These are phyloP conservation scores for Pyrenophora graminea DNA, from an alignment of 2,329 filamentous ascomycete species.

Conservation along the genomic window DNA sequence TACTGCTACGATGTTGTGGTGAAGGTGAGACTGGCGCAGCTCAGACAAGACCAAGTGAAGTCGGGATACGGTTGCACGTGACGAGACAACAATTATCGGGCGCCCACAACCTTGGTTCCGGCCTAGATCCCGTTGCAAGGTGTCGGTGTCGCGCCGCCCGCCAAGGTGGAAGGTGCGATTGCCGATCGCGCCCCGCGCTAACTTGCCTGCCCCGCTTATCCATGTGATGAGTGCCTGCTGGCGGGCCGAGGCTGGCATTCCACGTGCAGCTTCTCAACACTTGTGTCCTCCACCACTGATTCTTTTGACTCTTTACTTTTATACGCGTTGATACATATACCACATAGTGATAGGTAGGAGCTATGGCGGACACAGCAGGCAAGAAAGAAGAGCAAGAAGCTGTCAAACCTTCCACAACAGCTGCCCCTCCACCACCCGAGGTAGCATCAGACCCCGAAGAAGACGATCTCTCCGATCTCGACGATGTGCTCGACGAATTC, in stretches of 20 bases:
- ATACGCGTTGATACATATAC: neutral
- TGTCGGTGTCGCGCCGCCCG: neutral
- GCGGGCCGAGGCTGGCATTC: conserved; percentile 33
- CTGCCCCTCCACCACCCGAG: conserved; percentile 31
- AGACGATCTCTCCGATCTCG: conserved; percentile 88
- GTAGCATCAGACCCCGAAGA: conserved; percentile 84
- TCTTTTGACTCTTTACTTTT: neutral
- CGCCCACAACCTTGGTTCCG: conserved; percentile 9
- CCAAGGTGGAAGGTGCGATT: conserved; percentile 9
- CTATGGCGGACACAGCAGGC: conserved; percentile 28
- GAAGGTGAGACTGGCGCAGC: conserved; percentile 20
- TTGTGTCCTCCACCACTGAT: conserved; percentile 1
- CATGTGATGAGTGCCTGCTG: conserved; percentile 3
- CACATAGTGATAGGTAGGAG: neutral
- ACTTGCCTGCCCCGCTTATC: conserved; percentile 20
- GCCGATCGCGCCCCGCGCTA: conserved; percentile 28
- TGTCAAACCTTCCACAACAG: conserved; percentile 12
- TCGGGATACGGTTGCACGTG: conserved; percentile 26
- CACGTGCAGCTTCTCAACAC: conserved; percentile 2
- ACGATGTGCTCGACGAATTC: conserved; percentile 95
- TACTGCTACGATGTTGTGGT: conserved; percentile 4
- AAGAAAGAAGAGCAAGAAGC: conserved; percentile 26
- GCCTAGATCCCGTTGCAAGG: conserved; percentile 14
- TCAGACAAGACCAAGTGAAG: conserved; percentile 17
- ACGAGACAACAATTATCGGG: conserved; percentile 21